These are phyloP conservation scores for Pulveroboletus sp. DNA, from an alignment of 768 basidiomycete genomes.

Conservation along the genomic window DNA sequence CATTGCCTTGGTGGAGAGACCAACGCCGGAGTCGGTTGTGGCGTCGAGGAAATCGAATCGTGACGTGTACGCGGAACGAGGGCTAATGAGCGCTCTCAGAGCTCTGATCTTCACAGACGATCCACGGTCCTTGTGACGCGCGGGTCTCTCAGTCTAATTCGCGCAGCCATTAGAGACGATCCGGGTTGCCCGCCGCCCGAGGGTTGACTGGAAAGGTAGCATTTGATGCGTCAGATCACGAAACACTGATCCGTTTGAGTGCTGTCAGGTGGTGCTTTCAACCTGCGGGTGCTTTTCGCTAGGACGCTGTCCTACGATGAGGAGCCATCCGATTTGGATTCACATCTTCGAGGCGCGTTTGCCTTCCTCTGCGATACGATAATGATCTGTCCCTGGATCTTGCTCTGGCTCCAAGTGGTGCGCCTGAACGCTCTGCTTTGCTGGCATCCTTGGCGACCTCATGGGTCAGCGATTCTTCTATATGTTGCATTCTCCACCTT, in stretches of 20 bases:
- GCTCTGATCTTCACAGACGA: not conserved
- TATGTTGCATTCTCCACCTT: not conserved
- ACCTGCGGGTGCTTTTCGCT: not conserved
- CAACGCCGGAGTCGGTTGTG: not conserved
- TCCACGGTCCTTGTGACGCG: not conserved
- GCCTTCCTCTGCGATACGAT: too few relatives aligned
- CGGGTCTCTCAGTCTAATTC: too few relatives aligned
- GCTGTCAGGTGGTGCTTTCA: not conserved
- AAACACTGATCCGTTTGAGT: not conserved
- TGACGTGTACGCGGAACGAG: too few relatives aligned
- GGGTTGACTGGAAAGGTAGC: not conserved
- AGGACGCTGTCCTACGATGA: not conserved
- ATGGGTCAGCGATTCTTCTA: slow-evolving; percentile 1
- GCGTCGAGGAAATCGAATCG: not conserved
- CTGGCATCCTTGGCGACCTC: not conserved
- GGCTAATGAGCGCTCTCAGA: too few relatives aligned
- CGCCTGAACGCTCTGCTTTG: not conserved
- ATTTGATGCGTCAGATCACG: not conserved
- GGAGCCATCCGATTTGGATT: slow-evolving; percentile 10
- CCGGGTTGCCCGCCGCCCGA: not conserved
- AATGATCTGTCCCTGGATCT: too few relatives aligned
- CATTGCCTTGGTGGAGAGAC: not conserved
- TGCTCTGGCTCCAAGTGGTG: not conserved
- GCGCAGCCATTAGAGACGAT: not conserved
- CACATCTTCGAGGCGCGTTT: slow-evolving; percentile 1